Evolutionary conservation across 1,139 yeast species (phyloP).

Genomic region (Lodderomyces theae): DNA sequence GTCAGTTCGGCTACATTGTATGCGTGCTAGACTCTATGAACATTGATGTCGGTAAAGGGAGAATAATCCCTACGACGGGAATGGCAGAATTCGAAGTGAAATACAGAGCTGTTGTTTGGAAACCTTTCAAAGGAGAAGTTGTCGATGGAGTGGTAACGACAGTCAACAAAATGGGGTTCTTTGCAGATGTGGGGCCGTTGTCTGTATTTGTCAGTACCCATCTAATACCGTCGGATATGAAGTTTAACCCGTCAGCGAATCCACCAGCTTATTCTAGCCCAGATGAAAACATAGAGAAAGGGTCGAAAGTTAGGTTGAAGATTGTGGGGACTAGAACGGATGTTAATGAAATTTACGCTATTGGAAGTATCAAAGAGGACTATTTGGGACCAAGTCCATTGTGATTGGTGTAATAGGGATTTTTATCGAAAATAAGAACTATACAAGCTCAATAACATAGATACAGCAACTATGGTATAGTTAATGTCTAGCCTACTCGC

Average conservation of each 20-base stretch:
- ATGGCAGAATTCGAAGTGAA: slow-evolving; percentile 96
- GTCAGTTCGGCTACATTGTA: slow-evolving; percentile 95
- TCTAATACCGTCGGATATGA: slow-evolving; percentile 91
- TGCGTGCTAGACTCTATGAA: slow-evolving; percentile 94
- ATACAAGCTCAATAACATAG: not conserved
- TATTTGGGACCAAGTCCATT: slow-evolving; percentile 78
- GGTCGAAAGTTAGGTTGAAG: slow-evolving; percentile 88
- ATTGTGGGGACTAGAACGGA: slow-evolving; percentile 97
- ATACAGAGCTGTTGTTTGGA: slow-evolving; percentile 96
- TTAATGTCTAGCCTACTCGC: not conserved
- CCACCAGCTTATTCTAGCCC: slow-evolving; percentile 98
- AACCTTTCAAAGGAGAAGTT: slow-evolving; percentile 97
- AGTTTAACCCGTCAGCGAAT: slow-evolving; percentile 90
- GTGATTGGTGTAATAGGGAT: slow-evolving; percentile 17
- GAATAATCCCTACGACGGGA: slow-evolving; percentile 84
- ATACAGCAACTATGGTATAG: slow-evolving; percentile 1
- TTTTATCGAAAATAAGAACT: too few species aligned
- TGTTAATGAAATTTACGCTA: slow-evolving; percentile 94
- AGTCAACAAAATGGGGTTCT: slow-evolving; percentile 94
- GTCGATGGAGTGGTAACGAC: slow-evolving; percentile 95
- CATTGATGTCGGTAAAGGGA: slow-evolving; percentile 93
- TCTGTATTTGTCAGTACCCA: slow-evolving; percentile 94
- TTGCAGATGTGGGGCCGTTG: slow-evolving; percentile 97
- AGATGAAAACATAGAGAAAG: slow-evolving; percentile 92
- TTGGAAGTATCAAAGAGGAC: slow-evolving; percentile 97